Evolutionary conservation across 2,329 filamentous ascomycete genomes (phyloP).

Genomic region (Fusarium clavum): DNA sequence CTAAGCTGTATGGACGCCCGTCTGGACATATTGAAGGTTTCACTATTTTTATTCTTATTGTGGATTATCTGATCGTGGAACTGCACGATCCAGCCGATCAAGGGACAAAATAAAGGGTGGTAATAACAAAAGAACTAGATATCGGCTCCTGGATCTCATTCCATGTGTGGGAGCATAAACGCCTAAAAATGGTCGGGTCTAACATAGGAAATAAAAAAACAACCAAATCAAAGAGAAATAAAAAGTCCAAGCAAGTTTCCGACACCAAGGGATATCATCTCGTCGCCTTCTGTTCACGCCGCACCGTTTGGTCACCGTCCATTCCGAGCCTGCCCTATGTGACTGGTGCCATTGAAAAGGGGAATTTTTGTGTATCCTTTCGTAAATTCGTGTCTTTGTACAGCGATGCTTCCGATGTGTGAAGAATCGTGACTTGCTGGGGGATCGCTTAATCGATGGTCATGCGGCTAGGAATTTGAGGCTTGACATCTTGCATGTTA

Average conservation of each 20-base stretch:
- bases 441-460: slow-evolving; percentile 66
- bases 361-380: slow-evolving; percentile 43
- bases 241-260: slow-evolving; percentile 41
- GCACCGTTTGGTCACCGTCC: slow-evolving; percentile 43
- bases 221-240: slow-evolving; percentile 31
- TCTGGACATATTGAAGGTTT: slow-evolving; percentile 1
- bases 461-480: slow-evolving; percentile 66
- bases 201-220: slow-evolving; percentile 40
- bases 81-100: slow-evolving; percentile 22
- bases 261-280: slow-evolving; percentile 47
- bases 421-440: slow-evolving; percentile 20
- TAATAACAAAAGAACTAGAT: slow-evolving; percentile 24
- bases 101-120: slow-evolving; percentile 13
- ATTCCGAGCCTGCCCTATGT: slow-evolving; percentile 47
- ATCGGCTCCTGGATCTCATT: slow-evolving; percentile 42
- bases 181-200: slow-evolving; percentile 42
- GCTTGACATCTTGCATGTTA: slow-evolving; percentile 67
- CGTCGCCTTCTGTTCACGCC: slow-evolving; percentile 46
- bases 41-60: slow-evolving; percentile 14
- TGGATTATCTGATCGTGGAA: slow-evolving; percentile 8
- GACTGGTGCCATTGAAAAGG: slow-evolving; percentile 45
- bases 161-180: slow-evolving; percentile 42
- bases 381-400: slow-evolving; percentile 55
- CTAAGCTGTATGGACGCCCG: not conserved
- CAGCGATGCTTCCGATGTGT: slow-evolving; percentile 30